These are phyloP conservation scores for Gonium pectorale DNA, from an alignment of 139 green algal species.

Conservation along the genomic window DNA sequence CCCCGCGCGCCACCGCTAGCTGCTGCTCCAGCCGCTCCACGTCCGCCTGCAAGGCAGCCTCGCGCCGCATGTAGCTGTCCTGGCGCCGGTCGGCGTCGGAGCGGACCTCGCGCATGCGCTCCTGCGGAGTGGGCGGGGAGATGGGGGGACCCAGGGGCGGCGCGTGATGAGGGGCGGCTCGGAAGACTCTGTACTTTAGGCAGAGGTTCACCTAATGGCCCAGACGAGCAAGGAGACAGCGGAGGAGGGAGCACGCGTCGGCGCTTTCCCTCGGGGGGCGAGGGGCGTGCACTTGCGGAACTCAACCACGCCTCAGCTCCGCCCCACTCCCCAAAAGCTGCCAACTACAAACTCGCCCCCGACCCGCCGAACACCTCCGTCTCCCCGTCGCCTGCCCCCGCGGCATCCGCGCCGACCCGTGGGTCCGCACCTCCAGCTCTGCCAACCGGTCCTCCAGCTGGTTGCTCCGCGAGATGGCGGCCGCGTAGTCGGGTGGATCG, in stretches of 20 bases:
- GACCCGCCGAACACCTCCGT: not conserved
- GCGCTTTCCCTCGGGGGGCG: not conserved
- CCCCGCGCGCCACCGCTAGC: conserved; percentile 23
- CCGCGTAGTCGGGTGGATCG: conserved; percentile 23
- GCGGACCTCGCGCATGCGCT: not conserved
- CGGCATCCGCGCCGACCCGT: not conserved
- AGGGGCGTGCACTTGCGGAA: not conserved
- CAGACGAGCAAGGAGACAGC: not conserved
- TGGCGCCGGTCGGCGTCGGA: conserved; percentile 41
- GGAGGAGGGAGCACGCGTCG: not conserved
- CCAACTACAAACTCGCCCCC: not conserved
- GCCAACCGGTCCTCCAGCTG: conserved; percentile 28
- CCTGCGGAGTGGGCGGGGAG: not conserved
- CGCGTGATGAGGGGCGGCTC: not conserved
- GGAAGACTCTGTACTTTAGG: not conserved
- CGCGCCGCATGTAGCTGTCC: conserved; percentile 53
- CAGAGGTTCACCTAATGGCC: not conserved
- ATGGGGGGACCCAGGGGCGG: not conserved
- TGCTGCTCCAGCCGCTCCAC: conserved; percentile 33
- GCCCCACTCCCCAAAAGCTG: not conserved
- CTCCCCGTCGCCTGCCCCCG: not conserved
- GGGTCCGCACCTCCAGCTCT: conserved; percentile 20
- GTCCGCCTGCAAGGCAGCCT: conserved; percentile 28
- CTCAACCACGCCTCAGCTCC: not conserved
- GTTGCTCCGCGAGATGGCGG: conserved; percentile 22